A percentile compares a stretch with the other conserved stretches of the same genome.
Conservation (phyloP, 148 eudicot genomes). For the Cornus suecica region DNA sequence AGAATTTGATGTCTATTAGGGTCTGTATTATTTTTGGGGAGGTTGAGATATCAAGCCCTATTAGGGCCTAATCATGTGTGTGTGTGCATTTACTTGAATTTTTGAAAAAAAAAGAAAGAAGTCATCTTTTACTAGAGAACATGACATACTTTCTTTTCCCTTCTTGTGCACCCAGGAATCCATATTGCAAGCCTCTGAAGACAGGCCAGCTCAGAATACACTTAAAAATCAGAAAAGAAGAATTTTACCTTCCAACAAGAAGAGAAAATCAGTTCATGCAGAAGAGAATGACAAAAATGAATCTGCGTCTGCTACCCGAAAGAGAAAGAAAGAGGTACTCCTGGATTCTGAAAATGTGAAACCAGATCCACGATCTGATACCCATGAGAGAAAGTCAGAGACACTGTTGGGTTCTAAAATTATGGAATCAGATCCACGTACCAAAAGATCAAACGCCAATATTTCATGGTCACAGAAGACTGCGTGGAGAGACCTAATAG, state of each 20-base stretch:
- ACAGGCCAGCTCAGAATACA: slow-evolving; percentile 18
- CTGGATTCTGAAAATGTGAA: slow-evolving; percentile 8
- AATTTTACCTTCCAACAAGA: slow-evolving; percentile 31
- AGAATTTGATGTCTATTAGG: no score
- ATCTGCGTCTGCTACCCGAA: slow-evolving; percentile 12
- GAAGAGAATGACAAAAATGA: slow-evolving; percentile 21
- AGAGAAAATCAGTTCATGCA: slow-evolving; percentile 41
- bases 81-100: no score
- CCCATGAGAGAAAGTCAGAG: slow-evolving; percentile 18
- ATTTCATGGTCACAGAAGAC: slow-evolving; percentile 38
- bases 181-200: slow-evolving; percentile 13
- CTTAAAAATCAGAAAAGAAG: slow-evolving; percentile 23
- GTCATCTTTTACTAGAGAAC: no score
- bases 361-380: slow-evolving; percentile 21
- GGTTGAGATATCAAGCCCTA: no score
- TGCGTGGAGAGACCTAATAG: slow-evolving; percentile 43
- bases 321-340: slow-evolving; percentile 19
- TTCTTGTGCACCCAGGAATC: slow-evolving; percentile 30
- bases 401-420: slow-evolving; percentile 4
- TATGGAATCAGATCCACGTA: slow-evolving; percentile 15
- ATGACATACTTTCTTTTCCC: background rate
- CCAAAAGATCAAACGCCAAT: slow-evolving; percentile 18
- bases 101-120: no score
- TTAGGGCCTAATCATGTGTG: background rate
- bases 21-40: no score